These are phyloP conservation scores for Fusarium caatingaense DNA, from an alignment of 2,329 filamentous ascomycete genomes.

Conservation along the genomic window DNA sequence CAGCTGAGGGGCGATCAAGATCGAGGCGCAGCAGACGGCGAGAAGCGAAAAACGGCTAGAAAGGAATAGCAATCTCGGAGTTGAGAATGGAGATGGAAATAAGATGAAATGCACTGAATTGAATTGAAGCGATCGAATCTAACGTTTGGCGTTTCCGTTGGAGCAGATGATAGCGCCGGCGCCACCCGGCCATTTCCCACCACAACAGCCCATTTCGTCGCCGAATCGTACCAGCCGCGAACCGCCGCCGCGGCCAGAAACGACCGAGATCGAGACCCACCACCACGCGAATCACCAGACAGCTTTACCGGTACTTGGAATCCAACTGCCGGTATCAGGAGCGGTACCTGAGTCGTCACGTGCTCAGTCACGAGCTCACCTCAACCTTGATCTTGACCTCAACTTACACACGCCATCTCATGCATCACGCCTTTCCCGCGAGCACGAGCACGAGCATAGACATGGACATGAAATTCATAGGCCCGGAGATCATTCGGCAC, in stretches of 20 bases:
- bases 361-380: conserved; percentile 37
- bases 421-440: conserved; percentile 18
- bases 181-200: conserved; percentile 41
- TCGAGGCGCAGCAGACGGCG: not conserved
- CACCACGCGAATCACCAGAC: conserved; percentile 29
- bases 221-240: conserved; percentile 46
- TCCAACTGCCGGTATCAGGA: conserved; percentile 30
- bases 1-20: conserved; percentile 2
- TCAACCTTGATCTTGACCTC: conserved; percentile 35
- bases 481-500: conserved; percentile 29
- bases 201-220: conserved; percentile 47
- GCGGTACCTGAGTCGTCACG: conserved; percentile 31
- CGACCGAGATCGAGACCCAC: conserved; percentile 42
- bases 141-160: conserved; percentile 34
- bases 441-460: conserved; percentile 1
- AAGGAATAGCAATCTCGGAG: conserved; percentile 10
- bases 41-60: not conserved
- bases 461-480: conserved; percentile 7
- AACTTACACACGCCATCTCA: conserved; percentile 39
- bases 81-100: conserved; percentile 18
- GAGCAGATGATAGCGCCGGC: conserved; percentile 43
- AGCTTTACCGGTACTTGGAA: conserved; percentile 32
- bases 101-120: conserved; percentile 1
- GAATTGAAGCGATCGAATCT: conserved; percentile 27
- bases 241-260: conserved; percentile 41